A percentile compares a stretch with the other conserved stretches of the same genome.
Conservation (phyloP, 805 yeast species). For the Saccharomycopsis synnaedendra region DNA sequence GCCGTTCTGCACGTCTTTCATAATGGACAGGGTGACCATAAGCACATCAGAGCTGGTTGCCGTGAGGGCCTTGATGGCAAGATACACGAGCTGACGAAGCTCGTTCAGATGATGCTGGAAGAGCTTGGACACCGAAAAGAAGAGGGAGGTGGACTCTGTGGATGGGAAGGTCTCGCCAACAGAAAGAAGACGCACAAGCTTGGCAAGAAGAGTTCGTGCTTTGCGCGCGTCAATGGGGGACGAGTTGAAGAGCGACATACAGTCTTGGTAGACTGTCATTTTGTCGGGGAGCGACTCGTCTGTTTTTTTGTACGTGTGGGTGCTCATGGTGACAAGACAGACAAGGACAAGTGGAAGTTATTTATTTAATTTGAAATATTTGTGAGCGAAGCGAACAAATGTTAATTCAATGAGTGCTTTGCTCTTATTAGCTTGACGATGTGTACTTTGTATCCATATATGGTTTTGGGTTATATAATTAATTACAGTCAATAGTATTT, state of each 20-base stretch:
- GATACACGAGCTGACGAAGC: slow-evolving; percentile 84
- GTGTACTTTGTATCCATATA: too few relatives aligned
- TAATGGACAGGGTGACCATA: slow-evolving; percentile 96
- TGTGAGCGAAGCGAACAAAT: too few relatives aligned
- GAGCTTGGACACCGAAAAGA: slow-evolving; percentile 87
- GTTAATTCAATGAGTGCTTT: too few relatives aligned
- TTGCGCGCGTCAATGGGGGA: slow-evolving; percentile 80
- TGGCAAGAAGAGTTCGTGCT: slow-evolving; percentile 74
- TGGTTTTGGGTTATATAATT: too few relatives aligned
- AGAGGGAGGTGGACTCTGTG: slow-evolving; percentile 83
- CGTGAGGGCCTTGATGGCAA: slow-evolving; percentile 87
- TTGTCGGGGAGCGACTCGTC: slow-evolving; percentile 82
- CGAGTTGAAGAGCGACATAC: slow-evolving; percentile 85
- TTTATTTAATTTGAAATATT: too few relatives aligned
- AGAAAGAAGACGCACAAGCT: slow-evolving; percentile 70
- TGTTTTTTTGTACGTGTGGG: slow-evolving; percentile 41
- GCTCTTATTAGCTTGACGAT: too few relatives aligned
- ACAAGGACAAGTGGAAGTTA: too few relatives aligned
- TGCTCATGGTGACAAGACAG: too few relatives aligned
- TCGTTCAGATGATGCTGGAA: slow-evolving; percentile 85
- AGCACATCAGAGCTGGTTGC: slow-evolving; percentile 79
- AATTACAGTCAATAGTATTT: too few relatives aligned
- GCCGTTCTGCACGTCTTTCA: slow-evolving; percentile 94
- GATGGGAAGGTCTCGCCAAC: slow-evolving; percentile 81
- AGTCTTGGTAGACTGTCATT: slow-evolving; percentile 95